phyloP scores from a whole-genome alignment of 768 basidiomycete genomes.

The Leccinellum luteum region DNA sequence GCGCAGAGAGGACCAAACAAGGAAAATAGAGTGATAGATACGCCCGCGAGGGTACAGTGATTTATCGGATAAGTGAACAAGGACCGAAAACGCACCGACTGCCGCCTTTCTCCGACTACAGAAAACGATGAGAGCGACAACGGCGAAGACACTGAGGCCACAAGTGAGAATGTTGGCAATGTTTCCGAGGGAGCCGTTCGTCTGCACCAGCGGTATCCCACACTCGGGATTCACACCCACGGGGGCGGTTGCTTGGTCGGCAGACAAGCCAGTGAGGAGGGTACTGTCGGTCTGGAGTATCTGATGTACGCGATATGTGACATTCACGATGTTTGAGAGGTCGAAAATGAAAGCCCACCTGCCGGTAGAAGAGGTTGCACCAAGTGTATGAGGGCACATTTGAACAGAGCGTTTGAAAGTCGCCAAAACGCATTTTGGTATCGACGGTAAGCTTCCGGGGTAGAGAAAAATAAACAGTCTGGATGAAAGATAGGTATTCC shows the following conservation, averaged over 20 bases:
- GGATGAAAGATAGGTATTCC: slow-evolving; percentile 11
- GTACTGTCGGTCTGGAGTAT: slow-evolving; percentile 34
- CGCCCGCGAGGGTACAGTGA: neutral
- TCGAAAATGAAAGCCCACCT: slow-evolving; percentile 45
- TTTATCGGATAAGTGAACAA: neutral
- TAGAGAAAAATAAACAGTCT: neutral
- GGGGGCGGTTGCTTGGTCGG: slow-evolving; percentile 53
- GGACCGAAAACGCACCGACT: slow-evolving; percentile 60
- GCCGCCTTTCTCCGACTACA: slow-evolving; percentile 77
- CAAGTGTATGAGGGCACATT: slow-evolving; percentile 79
- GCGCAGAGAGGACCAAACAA: neutral
- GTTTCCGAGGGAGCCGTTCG: slow-evolving; percentile 67
- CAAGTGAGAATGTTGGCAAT: slow-evolving; percentile 85
- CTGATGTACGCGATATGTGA: slow-evolving; percentile 36
- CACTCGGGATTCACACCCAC: slow-evolving; percentile 83
- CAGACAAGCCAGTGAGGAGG: slow-evolving; percentile 41
- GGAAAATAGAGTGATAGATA: neutral
- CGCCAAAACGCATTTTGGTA: slow-evolving; percentile 60
- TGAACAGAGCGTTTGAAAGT: slow-evolving; percentile 66
- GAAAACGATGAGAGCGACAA: slow-evolving; percentile 53
- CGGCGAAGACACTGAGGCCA: slow-evolving; percentile 63
- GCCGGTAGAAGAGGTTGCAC: slow-evolving; percentile 94
- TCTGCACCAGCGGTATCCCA: slow-evolving; percentile 64
- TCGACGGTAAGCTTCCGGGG: neutral
- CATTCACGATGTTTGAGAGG: slow-evolving; percentile 1